These are phyloP conservation scores for Fusarium decemcellulare DNA, from an alignment of 2,329 filamentous ascomycete genomes.

Conservation along the genomic window DNA sequence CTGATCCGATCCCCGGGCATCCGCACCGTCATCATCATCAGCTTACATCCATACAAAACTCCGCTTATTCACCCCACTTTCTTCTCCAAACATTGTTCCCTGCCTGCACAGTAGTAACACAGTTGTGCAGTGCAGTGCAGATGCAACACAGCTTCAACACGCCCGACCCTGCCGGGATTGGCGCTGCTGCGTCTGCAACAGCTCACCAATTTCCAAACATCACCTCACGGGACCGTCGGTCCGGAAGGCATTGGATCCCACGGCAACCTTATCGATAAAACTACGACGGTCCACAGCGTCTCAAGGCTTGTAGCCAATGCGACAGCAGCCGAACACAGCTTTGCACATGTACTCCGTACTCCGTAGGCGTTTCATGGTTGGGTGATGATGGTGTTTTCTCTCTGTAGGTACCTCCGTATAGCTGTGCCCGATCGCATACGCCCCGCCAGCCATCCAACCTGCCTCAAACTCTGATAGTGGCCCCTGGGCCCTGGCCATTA, in stretches of 20 bases:
- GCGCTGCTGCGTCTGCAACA: slow-evolving; percentile 7
- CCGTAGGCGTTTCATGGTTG: too few species aligned
- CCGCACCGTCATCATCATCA: slow-evolving; percentile 1
- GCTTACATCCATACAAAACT: slow-evolving; percentile 12
- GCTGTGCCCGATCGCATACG: too few species aligned
- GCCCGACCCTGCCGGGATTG: slow-evolving; percentile 28
- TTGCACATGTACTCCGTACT: too few species aligned
- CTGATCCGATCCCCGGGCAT: neutral
- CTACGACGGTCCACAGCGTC: neutral
- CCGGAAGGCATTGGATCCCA: slow-evolving; percentile 3
- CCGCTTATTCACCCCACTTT: slow-evolving; percentile 4
- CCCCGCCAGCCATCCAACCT: too few species aligned
- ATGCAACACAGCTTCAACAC: neutral
- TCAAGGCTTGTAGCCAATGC: too few species aligned
- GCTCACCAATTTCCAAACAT: slow-evolving; percentile 8
- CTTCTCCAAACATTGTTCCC: neutral
- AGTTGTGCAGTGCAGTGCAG: neutral
- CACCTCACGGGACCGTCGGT: slow-evolving; percentile 4
- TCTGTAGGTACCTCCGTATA: too few species aligned
- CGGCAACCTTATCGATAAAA: slow-evolving; percentile 25
- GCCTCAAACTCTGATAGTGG: too few species aligned
- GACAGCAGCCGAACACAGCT: too few species aligned
- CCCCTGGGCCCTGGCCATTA: neutral
- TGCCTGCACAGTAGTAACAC: neutral
- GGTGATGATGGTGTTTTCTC: too few species aligned